Percentiles rank a stretch among this genome's conserved stretches.
These are phyloP conservation scores for Cryptomeria japonica DNA, from an alignment of 75 land plant genomes.

Conservation along the genomic window DNA sequence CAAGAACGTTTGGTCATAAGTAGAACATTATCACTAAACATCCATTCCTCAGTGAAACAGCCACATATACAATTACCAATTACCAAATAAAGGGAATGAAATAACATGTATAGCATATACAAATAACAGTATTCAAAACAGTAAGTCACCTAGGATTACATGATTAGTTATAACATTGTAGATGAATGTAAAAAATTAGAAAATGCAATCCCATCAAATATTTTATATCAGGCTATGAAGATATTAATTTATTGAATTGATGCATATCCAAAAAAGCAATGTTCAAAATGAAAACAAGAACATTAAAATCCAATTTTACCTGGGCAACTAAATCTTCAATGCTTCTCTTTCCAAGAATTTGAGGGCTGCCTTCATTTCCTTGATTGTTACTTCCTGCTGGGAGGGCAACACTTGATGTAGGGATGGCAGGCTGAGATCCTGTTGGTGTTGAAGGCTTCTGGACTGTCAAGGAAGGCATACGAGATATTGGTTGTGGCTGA, in stretches of 20 bases:
- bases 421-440: constrained; percentile 43
- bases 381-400: constrained; percentile 55
- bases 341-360: constrained; percentile 77
- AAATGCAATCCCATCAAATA: not conserved
- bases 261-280: not conserved
- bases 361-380: constrained; percentile 56
- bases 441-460: constrained; percentile 53
- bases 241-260: not conserved
- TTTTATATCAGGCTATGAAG: not conserved
- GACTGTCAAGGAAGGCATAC: constrained; percentile 23
- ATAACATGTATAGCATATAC: not conserved
- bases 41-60: not conserved
- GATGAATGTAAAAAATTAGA: not conserved
- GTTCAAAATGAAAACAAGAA: not conserved
- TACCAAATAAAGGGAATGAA: not conserved
- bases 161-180: not conserved
- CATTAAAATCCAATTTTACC: constrained; percentile 26
- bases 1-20: not conserved
- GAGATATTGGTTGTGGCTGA: constrained; percentile 35
- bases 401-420: constrained; percentile 41
- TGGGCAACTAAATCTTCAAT: constrained; percentile 88
- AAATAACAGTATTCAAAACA: not conserved
- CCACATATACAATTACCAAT: not conserved
- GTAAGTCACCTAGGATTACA: not conserved
- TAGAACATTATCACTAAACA: not conserved